Conservation (phyloP, 257 asterid species). For the Solanum chiquidenum region DNA sequence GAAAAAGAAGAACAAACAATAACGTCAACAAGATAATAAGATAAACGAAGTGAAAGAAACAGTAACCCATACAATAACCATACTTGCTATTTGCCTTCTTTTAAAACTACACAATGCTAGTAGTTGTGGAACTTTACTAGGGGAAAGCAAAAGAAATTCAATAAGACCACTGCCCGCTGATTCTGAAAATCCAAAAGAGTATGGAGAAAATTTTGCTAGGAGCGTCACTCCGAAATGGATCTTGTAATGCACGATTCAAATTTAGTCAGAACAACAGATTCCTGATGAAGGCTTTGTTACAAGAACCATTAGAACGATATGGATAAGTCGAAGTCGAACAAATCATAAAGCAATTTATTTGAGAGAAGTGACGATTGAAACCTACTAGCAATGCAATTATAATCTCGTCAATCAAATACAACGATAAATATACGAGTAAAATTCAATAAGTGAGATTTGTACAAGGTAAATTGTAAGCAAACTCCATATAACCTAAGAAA, state of each 20-base stretch:
- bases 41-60: not conserved
- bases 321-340: no score
- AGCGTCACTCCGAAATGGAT: not conserved
- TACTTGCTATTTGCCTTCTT: not conserved
- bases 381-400: not conserved
- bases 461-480: fast-evolving
- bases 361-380: not conserved
- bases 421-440: not conserved
- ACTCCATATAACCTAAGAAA: no score
- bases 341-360: not conserved
- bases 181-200: not conserved
- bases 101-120: not conserved
- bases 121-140: not conserved
- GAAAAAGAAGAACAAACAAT: not conserved
- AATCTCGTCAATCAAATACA: not conserved
- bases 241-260: fast-evolving
- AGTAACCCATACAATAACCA: not conserved
- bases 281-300: no score
- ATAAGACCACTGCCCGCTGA: no score
- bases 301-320: no score
- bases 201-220: not conserved
- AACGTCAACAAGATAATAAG: not conserved
- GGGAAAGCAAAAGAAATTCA: not conserved
- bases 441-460: not conserved
- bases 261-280: no score